A percentile compares a stretch with the other conserved stretches of the same genome.
Conservation (phyloP, 257 asterid species). For the Leonotis leonurus region DNA sequence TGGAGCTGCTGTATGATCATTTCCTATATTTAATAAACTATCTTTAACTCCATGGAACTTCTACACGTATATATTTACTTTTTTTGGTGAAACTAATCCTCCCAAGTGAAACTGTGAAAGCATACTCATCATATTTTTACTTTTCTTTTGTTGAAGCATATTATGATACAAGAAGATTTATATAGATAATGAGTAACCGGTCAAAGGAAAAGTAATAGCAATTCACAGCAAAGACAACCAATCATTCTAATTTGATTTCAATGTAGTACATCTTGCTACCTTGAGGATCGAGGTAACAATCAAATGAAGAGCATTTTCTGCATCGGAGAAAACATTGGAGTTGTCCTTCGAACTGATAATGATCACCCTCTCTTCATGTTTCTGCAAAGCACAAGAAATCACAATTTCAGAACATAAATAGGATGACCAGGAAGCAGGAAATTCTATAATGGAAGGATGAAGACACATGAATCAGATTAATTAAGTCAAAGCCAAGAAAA, state of each 20-base stretch:
- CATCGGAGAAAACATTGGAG: conserved; percentile 59
- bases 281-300: conserved; percentile 73
- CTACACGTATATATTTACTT: too few relatives aligned
- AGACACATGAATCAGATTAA: conserved; percentile 5
- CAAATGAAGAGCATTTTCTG: conserved; percentile 96
- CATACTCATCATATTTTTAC: too few relatives aligned
- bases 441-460: background rate
- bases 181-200: background rate
- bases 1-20: too few relatives aligned
- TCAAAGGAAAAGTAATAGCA: background rate
- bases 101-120: too few relatives aligned
- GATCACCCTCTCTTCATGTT: conserved; percentile 89
- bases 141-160: too few relatives aligned
- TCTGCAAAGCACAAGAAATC: conserved; percentile 35
- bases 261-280: conserved; percentile 31
- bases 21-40: too few relatives aligned
- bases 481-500: conserved; percentile 14
- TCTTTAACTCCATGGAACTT: too few relatives aligned
- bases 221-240: background rate
- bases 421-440: background rate
- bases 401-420: background rate
- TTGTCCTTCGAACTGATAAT: conserved; percentile 85
- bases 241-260: background rate
- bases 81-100: too few relatives aligned
- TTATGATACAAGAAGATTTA: background rate